Conservation (phyloP, 768 basidiomycete species). For the Cystofilobasidium capitatum region DNA sequence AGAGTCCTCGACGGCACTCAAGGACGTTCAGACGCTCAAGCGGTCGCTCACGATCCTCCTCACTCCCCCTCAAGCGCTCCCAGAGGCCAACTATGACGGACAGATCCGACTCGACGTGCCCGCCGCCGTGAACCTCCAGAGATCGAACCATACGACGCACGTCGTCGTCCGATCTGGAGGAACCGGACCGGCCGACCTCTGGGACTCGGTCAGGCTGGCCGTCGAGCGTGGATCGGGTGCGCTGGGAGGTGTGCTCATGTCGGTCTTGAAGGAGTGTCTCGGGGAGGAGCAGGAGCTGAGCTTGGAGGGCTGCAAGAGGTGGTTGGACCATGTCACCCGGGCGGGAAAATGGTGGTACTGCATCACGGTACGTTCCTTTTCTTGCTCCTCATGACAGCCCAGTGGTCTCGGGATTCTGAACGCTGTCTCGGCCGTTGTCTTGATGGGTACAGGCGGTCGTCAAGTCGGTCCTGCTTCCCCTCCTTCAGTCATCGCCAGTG, state of each 20-base stretch:
- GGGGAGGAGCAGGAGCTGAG: too few species aligned
- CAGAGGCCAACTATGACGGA: not conserved
- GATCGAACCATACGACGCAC: not conserved
- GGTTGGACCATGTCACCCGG: not conserved
- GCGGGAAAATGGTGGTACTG: not conserved
- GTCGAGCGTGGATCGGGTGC: not conserved
- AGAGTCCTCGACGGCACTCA: too few species aligned
- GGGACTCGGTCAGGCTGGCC: not conserved
- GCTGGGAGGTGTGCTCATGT: not conserved
- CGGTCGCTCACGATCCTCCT: not conserved
- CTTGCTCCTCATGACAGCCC: too few species aligned
- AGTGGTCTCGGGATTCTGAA: too few species aligned
- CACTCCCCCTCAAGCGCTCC: not conserved
- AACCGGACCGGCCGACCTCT: not conserved
- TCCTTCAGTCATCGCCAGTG: not conserved
- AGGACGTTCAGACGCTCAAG: not conserved
- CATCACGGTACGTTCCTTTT: not conserved
- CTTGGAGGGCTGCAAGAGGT: not conserved
- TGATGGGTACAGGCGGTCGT: not conserved
- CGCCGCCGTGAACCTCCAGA: too few species aligned
- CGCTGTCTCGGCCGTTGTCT: not conserved
- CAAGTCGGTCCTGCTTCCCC: not conserved
- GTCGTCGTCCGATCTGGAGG: not conserved
- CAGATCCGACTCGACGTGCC: too few species aligned
- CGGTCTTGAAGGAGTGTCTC: not conserved